Percentiles rank a stretch among this genome's conserved stretches.
Conservation (phyloP, 192 early-diverging fungal genomes). For the Rhizoclosmatium globosum region DNA sequence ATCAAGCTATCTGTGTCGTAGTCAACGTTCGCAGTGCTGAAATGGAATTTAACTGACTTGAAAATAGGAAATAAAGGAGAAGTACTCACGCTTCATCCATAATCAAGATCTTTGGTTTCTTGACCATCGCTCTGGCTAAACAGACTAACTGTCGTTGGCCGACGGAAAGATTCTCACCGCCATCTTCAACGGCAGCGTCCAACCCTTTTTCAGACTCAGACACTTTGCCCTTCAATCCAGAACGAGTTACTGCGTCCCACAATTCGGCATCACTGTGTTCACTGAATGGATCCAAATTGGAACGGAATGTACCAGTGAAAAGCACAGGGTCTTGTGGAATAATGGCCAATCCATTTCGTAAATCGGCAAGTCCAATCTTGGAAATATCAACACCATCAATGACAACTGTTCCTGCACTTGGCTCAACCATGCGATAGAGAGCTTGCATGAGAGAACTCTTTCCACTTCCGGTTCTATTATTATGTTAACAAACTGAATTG, state of each 20-base stretch:
- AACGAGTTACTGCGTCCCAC: slow-evolving; percentile 71
- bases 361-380: slow-evolving; percentile 65
- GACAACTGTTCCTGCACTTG: slow-evolving; percentile 63
- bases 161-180: slow-evolving; percentile 88
- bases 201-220: slow-evolving; percentile 56
- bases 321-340: slow-evolving; percentile 66
- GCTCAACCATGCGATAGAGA: slow-evolving; percentile 76
- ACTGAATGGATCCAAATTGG: slow-evolving; percentile 77
- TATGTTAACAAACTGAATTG: neutral
- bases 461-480: slow-evolving; percentile 78
- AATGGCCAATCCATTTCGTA: slow-evolving; percentile 59
- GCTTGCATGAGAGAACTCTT: slow-evolving; percentile 77
- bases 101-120: slow-evolving; percentile 57
- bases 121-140: slow-evolving; percentile 62
- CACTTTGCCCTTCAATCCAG: slow-evolving; percentile 55
- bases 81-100: slow-evolving; percentile 41
- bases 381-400: slow-evolving; percentile 79
- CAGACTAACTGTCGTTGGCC: slow-evolving; percentile 72
- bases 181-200: slow-evolving; percentile 74
- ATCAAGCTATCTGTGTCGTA: slow-evolving; percentile 56
- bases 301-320: slow-evolving; percentile 65
- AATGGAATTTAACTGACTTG: slow-evolving; percentile 25
- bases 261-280: slow-evolving; percentile 69
- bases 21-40: slow-evolving; percentile 55
- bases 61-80: slow-evolving; percentile 29